Evolutionary conservation across 1,284 basidiomycete species (phyloP).

Genomic region (Microbotryomycetes sp.): DNA sequence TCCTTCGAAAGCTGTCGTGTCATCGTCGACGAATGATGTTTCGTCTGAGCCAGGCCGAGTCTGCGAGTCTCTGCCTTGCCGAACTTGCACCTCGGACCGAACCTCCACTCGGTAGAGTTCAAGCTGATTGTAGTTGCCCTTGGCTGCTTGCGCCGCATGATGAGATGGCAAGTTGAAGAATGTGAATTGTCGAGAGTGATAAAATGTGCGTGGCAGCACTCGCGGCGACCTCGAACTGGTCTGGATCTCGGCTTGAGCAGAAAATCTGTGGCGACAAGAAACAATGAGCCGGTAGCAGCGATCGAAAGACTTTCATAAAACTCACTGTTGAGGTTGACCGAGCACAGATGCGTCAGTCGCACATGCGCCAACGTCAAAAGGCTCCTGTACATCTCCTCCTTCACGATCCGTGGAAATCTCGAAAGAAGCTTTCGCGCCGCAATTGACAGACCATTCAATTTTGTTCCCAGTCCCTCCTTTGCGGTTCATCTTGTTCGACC

Average conservation of each 20-base stretch:
- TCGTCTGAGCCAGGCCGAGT: background rate
- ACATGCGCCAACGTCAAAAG: background rate
- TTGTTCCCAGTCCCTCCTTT: slow-evolving; percentile 10
- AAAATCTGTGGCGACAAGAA: slow-evolving; percentile 47
- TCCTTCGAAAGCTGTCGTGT: slow-evolving; percentile 4
- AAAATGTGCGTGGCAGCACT: slow-evolving; percentile 64
- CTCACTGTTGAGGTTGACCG: no score
- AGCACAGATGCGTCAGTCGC: no score
- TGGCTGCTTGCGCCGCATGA: slow-evolving; percentile 42
- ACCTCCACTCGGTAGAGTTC: slow-evolving; percentile 53
- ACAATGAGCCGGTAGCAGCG: background rate
- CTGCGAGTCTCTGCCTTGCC: slow-evolving; percentile 15
- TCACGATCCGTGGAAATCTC: background rate
- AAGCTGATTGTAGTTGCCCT: slow-evolving; percentile 72
- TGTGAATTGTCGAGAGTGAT: slow-evolving; percentile 70
- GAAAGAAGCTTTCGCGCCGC: slow-evolving; percentile 13
- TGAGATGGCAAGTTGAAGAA: slow-evolving; percentile 51
- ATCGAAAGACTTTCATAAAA: no score
- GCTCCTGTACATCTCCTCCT: background rate
- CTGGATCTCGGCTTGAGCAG: slow-evolving; percentile 71
- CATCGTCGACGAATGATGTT: background rate
- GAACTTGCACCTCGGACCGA: slow-evolving; percentile 62
- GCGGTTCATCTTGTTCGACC: background rate
- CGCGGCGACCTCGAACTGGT: slow-evolving; percentile 56
- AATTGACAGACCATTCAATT: background rate